Base-by-base conservation (phyloP, 371 early-diverging fungal genomes). In the Lichtheimia ornata region DNA sequence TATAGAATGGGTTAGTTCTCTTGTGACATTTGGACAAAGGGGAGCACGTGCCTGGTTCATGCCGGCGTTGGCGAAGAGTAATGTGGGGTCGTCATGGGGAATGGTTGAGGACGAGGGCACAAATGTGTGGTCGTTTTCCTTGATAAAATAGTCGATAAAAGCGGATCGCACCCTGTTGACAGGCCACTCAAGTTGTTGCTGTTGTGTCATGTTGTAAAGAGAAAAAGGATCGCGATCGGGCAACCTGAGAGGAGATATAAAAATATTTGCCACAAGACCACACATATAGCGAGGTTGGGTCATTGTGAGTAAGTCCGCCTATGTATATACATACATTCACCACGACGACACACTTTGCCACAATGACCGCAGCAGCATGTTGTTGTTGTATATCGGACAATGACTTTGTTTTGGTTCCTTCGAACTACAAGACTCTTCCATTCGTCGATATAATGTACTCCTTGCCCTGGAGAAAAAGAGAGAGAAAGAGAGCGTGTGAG, bases 41-140 rank as follows among this genome's bases (percentile, higher is more conserved):
- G 14, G 25, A n/a, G 43, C 35, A 53, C 15, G 28, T 83, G 88
- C 90, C 84, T 99, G 99, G 72, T 97, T 97, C 99, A 99, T 99
- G 67, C 99, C 99, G 58, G 99, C 95, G 84, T 99, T 99, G 64
- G 98, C 94, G 69, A 99, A 99, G 60, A 99, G 87, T 45, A 99
- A 88, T 5, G 99, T 97, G 51, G 96, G 97, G 71, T 99, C 99
- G 70, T 98, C 96, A 70, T 91, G 89, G 24, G 99, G 99, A 67
- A 99, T 85, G 3, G 99, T 97, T 0, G 97, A 82, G 22, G 96
- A 96, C 14, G 97, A 97, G 28, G 92, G 89, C 24, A 94, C 91
- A 71, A 88, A 86, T 30, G 80, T 85, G 76, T 99, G 99, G 5
- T 73, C 84, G 59, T 92, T 74, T 56, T 77, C 70, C 63, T 88